phyloP scores from a whole-genome alignment of 768 basidiomycete species.

The Pilatotrama ljubarskyi region DNA sequence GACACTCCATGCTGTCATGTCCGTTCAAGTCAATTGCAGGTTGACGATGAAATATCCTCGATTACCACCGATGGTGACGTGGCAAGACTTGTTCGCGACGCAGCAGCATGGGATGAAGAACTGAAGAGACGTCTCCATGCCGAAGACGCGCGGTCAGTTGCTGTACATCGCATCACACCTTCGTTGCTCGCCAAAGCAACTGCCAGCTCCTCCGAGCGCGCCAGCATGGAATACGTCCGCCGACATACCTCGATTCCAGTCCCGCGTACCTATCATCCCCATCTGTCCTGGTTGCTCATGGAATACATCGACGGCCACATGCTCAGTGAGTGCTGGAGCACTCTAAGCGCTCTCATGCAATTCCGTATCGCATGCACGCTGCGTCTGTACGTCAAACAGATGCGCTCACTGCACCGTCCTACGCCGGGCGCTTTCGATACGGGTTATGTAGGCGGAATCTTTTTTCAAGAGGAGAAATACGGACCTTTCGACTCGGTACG shows the following conservation, averaged over 20 bases:
- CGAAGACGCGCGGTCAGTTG: not conserved
- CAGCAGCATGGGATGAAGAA: not conserved
- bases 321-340: conserved; percentile 21
- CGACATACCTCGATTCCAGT: conserved; percentile 17
- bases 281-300: conserved; percentile 15
- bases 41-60: not conserved
- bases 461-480: conserved; percentile 12
- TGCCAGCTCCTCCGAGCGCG: not conserved
- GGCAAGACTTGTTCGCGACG: not conserved
- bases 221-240: conserved; percentile 17
- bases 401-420: conserved; percentile 7
- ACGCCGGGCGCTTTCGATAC: conserved; percentile 5
- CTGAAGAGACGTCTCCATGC: not conserved
- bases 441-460: conserved; percentile 2
- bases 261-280: conserved; percentile 7
- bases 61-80: not conserved
- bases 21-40: too few species aligned
- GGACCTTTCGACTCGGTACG: not conserved
- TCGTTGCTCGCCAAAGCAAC: conserved; percentile 2
- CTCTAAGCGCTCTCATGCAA: conserved; percentile 6
- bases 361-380: conserved; percentile 25
- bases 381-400: conserved; percentile 20
- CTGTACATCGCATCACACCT: conserved; percentile 3
- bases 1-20: too few species aligned
- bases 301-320: conserved; percentile 21